Evolutionary conservation across 345 rosid species (phyloP).

Genomic region (Syzygium aqueum): DNA sequence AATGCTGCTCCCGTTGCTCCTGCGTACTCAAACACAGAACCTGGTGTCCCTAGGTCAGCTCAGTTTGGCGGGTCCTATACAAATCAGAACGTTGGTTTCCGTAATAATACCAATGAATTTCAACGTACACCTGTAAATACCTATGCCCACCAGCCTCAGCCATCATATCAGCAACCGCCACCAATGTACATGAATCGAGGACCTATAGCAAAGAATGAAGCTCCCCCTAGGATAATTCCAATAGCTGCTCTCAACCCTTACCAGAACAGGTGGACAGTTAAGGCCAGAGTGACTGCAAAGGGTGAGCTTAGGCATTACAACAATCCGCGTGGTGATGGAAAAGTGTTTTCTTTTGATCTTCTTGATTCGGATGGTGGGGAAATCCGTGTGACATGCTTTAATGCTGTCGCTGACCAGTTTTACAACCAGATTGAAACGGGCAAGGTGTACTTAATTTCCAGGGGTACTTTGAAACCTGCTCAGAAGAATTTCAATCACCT

Average conservation of each 20-base stretch:
- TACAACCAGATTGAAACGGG: conserved; percentile 71
- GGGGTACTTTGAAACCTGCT: conserved; percentile 74
- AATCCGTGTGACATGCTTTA: conserved; percentile 88
- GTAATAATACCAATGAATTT: conserved; percentile 30
- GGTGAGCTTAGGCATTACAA: conserved; percentile 64
- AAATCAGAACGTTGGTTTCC: conserved; percentile 25
- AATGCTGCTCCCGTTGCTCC: background rate
- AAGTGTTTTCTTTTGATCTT: conserved; percentile 84
- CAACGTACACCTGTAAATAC: conserved; percentile 20
- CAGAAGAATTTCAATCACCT: conserved; percentile 85
- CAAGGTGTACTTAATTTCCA: conserved; percentile 68
- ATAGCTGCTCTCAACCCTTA: conserved; percentile 86
- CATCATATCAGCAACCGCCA: conserved; percentile 45
- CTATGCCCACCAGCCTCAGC: conserved; percentile 17
- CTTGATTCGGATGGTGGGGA: conserved; percentile 92
- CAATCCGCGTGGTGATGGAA: conserved; percentile 79
- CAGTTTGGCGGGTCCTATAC: conserved; percentile 18
- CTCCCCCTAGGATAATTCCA: conserved; percentile 62
- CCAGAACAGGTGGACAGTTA: conserved; percentile 82
- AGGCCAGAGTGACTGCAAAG: conserved; percentile 85
- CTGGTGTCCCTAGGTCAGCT: conserved; percentile 22
- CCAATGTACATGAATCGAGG: conserved; percentile 62
- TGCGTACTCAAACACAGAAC: conserved; percentile 20
- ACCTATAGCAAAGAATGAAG: conserved; percentile 62
- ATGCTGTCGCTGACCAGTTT: conserved; percentile 76